Conservation (phyloP, 2,329 filamentous ascomycete species). For the Aspergillus jensenii region DNA sequence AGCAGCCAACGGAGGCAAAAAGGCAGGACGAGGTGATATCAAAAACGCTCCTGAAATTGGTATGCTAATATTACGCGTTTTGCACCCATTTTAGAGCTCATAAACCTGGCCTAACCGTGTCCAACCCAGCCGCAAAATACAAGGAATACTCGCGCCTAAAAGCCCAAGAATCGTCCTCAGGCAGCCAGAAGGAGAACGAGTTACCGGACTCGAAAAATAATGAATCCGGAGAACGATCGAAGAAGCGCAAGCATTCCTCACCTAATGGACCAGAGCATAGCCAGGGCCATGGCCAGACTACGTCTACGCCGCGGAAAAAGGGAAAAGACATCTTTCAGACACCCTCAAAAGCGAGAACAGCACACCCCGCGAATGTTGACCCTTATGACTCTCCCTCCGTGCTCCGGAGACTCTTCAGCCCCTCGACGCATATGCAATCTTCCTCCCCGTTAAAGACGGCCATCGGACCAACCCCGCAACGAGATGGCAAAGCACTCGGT, state of each 20-base stretch:
- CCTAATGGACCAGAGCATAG: conserved; percentile 24
- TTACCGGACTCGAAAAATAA: conserved; percentile 14
- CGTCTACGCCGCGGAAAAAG: conserved; percentile 39
- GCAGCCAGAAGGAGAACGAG: conserved; percentile 13
- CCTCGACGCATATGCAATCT: conserved; percentile 29
- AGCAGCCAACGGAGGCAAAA: conserved; percentile 42
- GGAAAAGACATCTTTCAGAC: conserved; percentile 31
- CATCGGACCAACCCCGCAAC: conserved; percentile 51
- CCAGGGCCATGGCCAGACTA: background rate
- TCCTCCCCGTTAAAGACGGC: conserved; percentile 38
- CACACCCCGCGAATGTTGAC: conserved; percentile 43
- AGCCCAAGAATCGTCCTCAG: conserved; percentile 30
- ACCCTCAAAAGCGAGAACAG: conserved; percentile 29
- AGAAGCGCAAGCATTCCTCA: conserved; percentile 35
- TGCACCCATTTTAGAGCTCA: background rate
- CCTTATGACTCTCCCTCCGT: conserved; percentile 46
- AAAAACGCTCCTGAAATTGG: conserved; percentile 47
- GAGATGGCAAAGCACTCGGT: conserved; percentile 49
- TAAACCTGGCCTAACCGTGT: background rate
- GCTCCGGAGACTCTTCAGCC: conserved; percentile 39
- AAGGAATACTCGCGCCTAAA: conserved; percentile 48
- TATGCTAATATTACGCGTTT: conserved; percentile 19
- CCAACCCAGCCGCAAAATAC: conserved; percentile 46
- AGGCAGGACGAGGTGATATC: conserved; percentile 49
- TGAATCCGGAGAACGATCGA: conserved; percentile 22